phyloP scores from a whole-genome alignment of 164 flowering plant species.

The Sextonia rubra region DNA sequence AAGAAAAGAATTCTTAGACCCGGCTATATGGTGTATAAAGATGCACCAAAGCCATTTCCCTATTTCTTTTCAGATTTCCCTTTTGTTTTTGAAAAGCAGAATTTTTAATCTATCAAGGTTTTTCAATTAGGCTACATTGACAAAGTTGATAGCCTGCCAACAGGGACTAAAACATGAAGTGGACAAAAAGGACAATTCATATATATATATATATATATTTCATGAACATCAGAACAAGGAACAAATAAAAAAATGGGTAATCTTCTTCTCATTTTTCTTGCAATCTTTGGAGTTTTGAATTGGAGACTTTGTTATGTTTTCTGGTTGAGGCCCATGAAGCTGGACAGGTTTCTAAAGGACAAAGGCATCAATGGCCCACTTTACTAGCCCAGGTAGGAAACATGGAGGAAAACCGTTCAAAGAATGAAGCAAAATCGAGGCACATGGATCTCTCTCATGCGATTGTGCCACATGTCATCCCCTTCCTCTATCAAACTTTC shows the following conservation, averaged over 20 bases:
- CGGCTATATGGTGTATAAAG: too few relatives aligned
- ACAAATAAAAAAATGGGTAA: not conserved
- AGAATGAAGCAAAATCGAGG: slow-evolving; percentile 6
- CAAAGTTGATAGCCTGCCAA: too few relatives aligned
- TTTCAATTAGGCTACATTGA: too few relatives aligned
- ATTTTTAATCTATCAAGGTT: too few relatives aligned
- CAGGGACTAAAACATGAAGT: too few relatives aligned
- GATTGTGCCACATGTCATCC: slow-evolving; percentile 15
- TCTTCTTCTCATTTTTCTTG: not conserved
- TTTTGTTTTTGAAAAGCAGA: too few relatives aligned
- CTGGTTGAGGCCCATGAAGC: slow-evolving; percentile 3
- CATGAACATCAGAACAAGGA: not conserved
- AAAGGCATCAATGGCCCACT: slow-evolving; percentile 17
- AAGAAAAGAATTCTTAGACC: too few relatives aligned
- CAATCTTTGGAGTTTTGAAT: not conserved
- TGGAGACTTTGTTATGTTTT: not conserved
- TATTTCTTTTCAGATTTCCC: too few relatives aligned
- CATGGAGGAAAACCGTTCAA: not conserved
- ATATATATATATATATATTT: too few relatives aligned
- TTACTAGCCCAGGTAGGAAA: slow-evolving; percentile 6
- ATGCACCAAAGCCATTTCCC: too few relatives aligned
- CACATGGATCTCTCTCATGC: slow-evolving; percentile 15
- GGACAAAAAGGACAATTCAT: too few relatives aligned
- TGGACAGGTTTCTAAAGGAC: slow-evolving; percentile 2
- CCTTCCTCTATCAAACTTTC: slow-evolving; percentile 5